Percentiles rank a stretch among this genome's conserved stretches.
phyloP scores from a whole-genome alignment of 1,284 basidiomycete species.

The Irpex sp. region DNA sequence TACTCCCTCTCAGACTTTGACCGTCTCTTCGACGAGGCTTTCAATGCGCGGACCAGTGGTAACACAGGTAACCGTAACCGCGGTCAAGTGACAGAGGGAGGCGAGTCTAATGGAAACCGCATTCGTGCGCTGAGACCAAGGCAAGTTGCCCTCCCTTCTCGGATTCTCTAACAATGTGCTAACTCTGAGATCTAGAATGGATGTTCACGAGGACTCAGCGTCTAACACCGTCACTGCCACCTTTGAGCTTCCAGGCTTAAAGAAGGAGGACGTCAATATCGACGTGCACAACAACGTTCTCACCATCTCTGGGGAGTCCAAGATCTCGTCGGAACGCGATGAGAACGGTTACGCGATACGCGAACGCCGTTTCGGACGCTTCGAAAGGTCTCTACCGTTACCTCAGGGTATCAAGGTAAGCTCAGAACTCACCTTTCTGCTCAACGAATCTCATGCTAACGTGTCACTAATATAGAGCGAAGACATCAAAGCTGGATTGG shows the following conservation, averaged over 20 bases:
- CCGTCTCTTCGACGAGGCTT: slow-evolving; percentile 16
- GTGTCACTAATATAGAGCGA: slow-evolving; percentile 31
- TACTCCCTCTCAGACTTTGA: slow-evolving; percentile 19
- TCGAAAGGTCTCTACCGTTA: slow-evolving; percentile 48
- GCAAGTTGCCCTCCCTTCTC: slow-evolving; percentile 1
- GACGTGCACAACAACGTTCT: slow-evolving; percentile 51
- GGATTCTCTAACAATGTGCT: not conserved
- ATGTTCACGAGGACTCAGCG: slow-evolving; percentile 50
- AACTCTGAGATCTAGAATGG: slow-evolving; percentile 44
- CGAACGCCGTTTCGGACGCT: slow-evolving; percentile 52
- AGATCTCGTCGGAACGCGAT: slow-evolving; percentile 34
- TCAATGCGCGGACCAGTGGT: slow-evolving; percentile 10
- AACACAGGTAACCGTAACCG: not conserved
- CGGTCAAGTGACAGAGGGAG: not conserved
- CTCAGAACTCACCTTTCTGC: too few relatives aligned
- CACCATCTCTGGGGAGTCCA: slow-evolving; percentile 48
- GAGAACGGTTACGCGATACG: slow-evolving; percentile 51
- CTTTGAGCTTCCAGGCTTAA: slow-evolving; percentile 58
- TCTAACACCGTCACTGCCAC: slow-evolving; percentile 51
- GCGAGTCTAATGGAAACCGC: not conserved
- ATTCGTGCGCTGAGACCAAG: slow-evolving; percentile 9
- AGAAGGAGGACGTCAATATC: slow-evolving; percentile 48
- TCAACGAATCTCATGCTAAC: too few relatives aligned
- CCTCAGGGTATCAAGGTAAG: slow-evolving; percentile 53
- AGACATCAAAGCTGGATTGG: slow-evolving; percentile 49